These are phyloP conservation scores for Euphorbia tirucalli DNA, from an alignment of 345 rosid species.

Conservation along the genomic window DNA sequence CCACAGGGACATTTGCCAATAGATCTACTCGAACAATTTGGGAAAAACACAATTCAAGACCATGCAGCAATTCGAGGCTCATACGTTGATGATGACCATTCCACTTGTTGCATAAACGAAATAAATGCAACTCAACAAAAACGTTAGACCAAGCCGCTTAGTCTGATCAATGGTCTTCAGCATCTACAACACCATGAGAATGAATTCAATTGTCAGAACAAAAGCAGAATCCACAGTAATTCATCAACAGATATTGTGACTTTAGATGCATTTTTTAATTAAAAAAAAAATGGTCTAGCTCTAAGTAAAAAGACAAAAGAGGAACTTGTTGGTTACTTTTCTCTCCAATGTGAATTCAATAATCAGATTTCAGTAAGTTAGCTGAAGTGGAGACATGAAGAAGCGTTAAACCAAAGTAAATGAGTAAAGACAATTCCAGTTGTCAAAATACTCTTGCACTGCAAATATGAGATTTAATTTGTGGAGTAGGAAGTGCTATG, in stretches of 20 bases:
- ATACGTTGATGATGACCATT: no score
- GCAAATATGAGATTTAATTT: neutral
- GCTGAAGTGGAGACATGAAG: neutral
- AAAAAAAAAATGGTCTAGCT: no score
- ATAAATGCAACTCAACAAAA: neutral
- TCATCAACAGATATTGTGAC: neutral
- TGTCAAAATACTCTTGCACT: neutral
- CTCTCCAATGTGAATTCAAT: no score
- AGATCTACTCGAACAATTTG: neutral
- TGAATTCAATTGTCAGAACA: neutral
- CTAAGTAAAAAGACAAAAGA: neutral
- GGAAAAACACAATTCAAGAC: neutral
- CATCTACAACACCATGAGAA: conserved; percentile 42
- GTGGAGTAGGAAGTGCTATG: neutral
- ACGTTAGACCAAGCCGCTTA: conserved; percentile 78
- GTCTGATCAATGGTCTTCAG: conserved; percentile 93
- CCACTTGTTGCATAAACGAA: neutral
- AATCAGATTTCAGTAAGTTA: neutral
- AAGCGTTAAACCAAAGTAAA: neutral
- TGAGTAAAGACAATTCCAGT: neutral
- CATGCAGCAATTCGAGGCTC: neutral
- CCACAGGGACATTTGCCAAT: neutral
- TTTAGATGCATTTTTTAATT: neutral
- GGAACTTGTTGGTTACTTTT: neutral
- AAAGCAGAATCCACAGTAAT: neutral